These are phyloP conservation scores for Flaveria floridana DNA, from an alignment of 140 eudicot genomes.

Conservation along the genomic window DNA sequence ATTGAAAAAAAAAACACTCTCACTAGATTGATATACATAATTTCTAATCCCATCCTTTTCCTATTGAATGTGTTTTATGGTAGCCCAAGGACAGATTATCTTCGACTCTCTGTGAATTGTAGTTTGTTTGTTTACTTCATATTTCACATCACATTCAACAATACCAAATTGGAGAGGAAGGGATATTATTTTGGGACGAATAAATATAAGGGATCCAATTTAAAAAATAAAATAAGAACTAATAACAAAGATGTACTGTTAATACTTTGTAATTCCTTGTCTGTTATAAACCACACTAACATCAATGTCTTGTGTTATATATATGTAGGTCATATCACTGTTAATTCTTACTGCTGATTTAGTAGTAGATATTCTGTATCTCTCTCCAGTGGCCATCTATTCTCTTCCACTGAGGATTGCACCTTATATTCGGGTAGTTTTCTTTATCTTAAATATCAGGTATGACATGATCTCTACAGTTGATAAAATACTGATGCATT, in stretches of 20 bases:
- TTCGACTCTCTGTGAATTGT: background rate
- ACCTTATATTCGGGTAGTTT: slow-evolving; percentile 73
- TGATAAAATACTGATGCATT: background rate
- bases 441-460: slow-evolving; percentile 78
- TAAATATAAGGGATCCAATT: background rate
- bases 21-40: background rate
- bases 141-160: slow-evolving; percentile 9
- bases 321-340: slow-evolving; percentile 63
- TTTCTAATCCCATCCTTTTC: slow-evolving; percentile 2
- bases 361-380: slow-evolving; percentile 52
- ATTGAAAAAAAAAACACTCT: slow-evolving; percentile 8
- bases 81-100: background rate
- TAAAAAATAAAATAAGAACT: background rate
- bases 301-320: background rate
- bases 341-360: slow-evolving; percentile 64
- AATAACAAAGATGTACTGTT: slow-evolving; percentile 16
- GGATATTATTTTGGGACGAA: background rate
- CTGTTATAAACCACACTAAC: slow-evolving; percentile 24
- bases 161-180: background rate
- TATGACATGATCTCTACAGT: slow-evolving; percentile 35
- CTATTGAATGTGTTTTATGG: background rate
- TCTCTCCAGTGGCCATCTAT: slow-evolving; percentile 63
- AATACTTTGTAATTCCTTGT: background rate
- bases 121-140: slow-evolving; percentile 3
- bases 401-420: slow-evolving; percentile 88